Evolutionary conservation across 306 rosid genomes (phyloP), one percentile per base, ranked within the genome.

Genomic region (Cicer judaicum): DNA sequence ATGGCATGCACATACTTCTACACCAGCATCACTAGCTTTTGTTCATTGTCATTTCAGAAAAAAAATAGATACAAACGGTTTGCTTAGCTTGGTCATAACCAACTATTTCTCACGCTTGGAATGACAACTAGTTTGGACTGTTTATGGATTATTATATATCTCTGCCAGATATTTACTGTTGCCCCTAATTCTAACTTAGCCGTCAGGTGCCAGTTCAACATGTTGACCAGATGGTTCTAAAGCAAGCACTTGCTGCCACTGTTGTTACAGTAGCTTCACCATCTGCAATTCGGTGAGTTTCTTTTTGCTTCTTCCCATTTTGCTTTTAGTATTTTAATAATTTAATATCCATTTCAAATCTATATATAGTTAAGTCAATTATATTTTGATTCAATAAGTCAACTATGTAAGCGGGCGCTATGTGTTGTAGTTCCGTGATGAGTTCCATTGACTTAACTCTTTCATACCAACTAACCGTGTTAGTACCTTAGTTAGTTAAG

Each of bases 201-300:
- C 71, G 79, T 48, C 90, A 95, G 99, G 91, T 86, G 69, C 97
- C 93, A 62, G 92, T 95, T 55, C 89, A 88, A 55, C 78, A 85
- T 36, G 91, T 95, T 19, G 92, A 90, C 72, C 87, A 78, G 74
- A 66, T 65, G 64, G 81, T 79, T 72, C 81, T 92, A 12, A 81
- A 89, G 85, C 85, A 85, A 82, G 99, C 99, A 53, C 91, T 87
- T 61, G 82, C 85, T 29, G 85, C 87, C 29, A 97, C 99, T 77
- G 93, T 95, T 79, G 76, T 95, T 84, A 85, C 99, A 9, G 98
- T 83, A 73, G 99, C 98, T 73, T 95, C 99, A 47, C 98, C 99
- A 74, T 95, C 99, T 29, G 88, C 99, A 21, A 79, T 95, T 81
- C 81, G 84, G 99, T 92, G 57, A 66, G 92, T 82, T 50, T 44